phyloP scores from a whole-genome alignment of 345 rosid species.

The Eucalyptus pauciflora region DNA sequence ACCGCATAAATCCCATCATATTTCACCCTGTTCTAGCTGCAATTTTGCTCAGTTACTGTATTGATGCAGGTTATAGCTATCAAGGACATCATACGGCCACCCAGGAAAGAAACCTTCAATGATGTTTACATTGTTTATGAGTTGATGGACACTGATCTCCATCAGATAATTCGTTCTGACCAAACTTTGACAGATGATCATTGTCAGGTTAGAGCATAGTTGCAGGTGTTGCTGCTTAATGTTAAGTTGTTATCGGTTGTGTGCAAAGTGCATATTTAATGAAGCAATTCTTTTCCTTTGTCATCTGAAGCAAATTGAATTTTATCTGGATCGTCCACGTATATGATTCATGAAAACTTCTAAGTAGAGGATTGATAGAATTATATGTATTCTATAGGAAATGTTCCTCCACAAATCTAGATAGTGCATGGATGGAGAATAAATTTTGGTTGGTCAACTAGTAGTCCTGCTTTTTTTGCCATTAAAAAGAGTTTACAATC shows the following conservation, averaged over 20 bases:
- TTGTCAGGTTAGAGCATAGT: slow-evolving; percentile 39
- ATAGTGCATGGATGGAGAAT: neutral
- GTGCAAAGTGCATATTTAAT: neutral
- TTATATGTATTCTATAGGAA: neutral
- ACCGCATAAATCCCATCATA: neutral
- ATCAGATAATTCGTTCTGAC: slow-evolving; percentile 57
- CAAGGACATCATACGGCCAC: slow-evolving; percentile 69
- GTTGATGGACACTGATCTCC: slow-evolving; percentile 79
- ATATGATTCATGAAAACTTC: neutral
- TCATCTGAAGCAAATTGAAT: neutral
- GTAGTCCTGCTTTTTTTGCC: neutral
- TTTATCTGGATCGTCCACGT: neutral
- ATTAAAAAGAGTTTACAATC: neutral
- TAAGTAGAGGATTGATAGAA: neutral
- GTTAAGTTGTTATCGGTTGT: neutral
- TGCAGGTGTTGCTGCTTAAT: neutral
- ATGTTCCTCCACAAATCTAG: neutral
- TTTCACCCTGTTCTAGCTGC: neutral
- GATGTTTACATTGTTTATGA: slow-evolving; percentile 74
- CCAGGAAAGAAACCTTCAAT: slow-evolving; percentile 57
- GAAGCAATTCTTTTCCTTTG: neutral
- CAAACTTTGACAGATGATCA: slow-evolving; percentile 58
- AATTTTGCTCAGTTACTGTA: neutral
- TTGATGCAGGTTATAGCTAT: slow-evolving; percentile 44
- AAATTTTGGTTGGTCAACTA: neutral